Conservation (phyloP, 2,329 filamentous ascomycete species). For the Botrytis byssoidea region DNA sequence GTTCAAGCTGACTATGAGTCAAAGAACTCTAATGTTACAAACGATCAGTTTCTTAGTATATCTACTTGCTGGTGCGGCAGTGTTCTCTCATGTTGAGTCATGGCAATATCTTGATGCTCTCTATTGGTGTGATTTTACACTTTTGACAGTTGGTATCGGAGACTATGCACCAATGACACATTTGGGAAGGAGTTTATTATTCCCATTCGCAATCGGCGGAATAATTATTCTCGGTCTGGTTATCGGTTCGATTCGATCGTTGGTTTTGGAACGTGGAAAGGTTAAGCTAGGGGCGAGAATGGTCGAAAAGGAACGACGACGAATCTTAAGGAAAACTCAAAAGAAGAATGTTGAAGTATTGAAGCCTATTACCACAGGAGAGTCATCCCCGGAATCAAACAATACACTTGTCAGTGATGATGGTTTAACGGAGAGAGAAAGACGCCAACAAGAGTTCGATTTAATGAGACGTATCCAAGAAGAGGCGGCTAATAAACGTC, state of each 20-base stretch:
- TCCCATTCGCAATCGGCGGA: slow-evolving; percentile 81
- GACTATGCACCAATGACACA: slow-evolving; percentile 50
- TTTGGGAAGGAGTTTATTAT: slow-evolving; percentile 67
- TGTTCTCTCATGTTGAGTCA: slow-evolving; percentile 70
- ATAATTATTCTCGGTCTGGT: slow-evolving; percentile 83
- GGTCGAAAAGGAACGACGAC: slow-evolving; percentile 57
- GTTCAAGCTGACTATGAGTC: slow-evolving; percentile 74
- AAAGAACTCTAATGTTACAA: slow-evolving; percentile 86
- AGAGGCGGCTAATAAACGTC: slow-evolving; percentile 61
- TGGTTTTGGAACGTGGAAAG: slow-evolving; percentile 58
- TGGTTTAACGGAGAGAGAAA: slow-evolving; percentile 50
- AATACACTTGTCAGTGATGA: neutral
- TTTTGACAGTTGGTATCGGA: slow-evolving; percentile 65
- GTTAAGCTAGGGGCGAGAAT: slow-evolving; percentile 55
- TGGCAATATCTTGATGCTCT: slow-evolving; percentile 77
- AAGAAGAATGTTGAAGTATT: slow-evolving; percentile 50
- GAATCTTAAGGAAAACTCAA: slow-evolving; percentile 47
- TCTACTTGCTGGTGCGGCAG: slow-evolving; percentile 70
- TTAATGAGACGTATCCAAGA: slow-evolving; percentile 80
- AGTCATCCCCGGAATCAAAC: neutral
- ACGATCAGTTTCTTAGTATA: slow-evolving; percentile 84
- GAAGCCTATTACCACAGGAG: slow-evolving; percentile 41
- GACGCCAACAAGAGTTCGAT: slow-evolving; percentile 69
- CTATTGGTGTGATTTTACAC: slow-evolving; percentile 74
- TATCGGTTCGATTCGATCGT: slow-evolving; percentile 72